These are phyloP conservation scores for Alloteropsis semialata DNA, from an alignment of 176 grass and related monocot species.

Conservation along the genomic window DNA sequence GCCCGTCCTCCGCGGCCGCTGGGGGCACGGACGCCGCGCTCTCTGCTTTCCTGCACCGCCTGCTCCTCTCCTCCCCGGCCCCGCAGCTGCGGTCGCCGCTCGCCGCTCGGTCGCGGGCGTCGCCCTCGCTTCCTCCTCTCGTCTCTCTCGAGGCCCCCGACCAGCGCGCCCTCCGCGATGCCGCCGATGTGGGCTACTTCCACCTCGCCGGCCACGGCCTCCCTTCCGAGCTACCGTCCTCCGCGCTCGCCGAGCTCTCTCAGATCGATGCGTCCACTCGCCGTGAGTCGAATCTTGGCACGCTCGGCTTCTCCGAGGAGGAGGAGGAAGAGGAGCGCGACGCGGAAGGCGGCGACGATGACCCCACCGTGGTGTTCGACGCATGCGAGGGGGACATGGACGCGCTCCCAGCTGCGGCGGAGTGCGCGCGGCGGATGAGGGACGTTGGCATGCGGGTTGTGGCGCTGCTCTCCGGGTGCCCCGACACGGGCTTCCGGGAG, in stretches of 20 bases:
- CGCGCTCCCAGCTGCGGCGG: slow-evolving; percentile 26
- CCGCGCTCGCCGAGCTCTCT: slow-evolving; percentile 44
- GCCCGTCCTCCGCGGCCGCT: not conserved
- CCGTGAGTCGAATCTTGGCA: not conserved
- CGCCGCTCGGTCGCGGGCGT: not conserved
- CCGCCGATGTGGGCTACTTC: slow-evolving; percentile 66
- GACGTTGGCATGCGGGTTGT: slow-evolving; percentile 53
- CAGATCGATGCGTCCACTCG: not conserved
- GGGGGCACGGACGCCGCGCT: slow-evolving; percentile 42
- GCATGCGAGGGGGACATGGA: slow-evolving; percentile 28
- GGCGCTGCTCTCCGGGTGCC: slow-evolving; percentile 33
- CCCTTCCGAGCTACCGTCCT: slow-evolving; percentile 35
- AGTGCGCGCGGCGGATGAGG: slow-evolving; percentile 57
- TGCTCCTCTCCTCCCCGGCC: slow-evolving; percentile 28
- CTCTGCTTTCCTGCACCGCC: slow-evolving; percentile 56
- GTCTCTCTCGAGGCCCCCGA: slow-evolving; percentile 36
- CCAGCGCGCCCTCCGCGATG: slow-evolving; percentile 24
- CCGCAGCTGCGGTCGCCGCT: not conserved
- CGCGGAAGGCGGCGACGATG: not conserved
- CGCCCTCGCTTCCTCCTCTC: slow-evolving; percentile 17
- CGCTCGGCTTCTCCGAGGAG: slow-evolving; percentile 44
- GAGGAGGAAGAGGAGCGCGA: slow-evolving; percentile 27
- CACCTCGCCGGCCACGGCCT: slow-evolving; percentile 60
- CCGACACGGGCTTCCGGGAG: slow-evolving; percentile 26
- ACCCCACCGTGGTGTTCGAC: slow-evolving; percentile 42